Percentiles rank a stretch among this genome's conserved stretches.
These are phyloP conservation scores for Acanthamoeba royreba DNA, from an alignment of 208 protist genomes.

Conservation along the genomic window DNA sequence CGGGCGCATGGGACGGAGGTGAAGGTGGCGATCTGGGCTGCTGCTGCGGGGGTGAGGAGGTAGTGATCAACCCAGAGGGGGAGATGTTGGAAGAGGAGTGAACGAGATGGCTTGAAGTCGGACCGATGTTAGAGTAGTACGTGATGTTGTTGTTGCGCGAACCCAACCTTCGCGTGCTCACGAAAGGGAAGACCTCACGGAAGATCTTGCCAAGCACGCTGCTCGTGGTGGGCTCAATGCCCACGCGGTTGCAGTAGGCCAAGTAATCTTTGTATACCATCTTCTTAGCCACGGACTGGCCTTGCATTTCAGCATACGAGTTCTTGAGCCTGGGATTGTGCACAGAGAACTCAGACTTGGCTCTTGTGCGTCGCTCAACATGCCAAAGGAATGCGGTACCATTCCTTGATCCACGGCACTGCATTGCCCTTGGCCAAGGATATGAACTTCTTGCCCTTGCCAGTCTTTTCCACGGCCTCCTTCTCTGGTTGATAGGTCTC, in stretches of 20 bases:
- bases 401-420: slow-evolving; percentile 34
- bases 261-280: slow-evolving; percentile 33
- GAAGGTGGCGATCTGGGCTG: too few relatives aligned
- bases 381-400: not conserved
- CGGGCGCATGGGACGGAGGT: too few relatives aligned
- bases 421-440: slow-evolving; percentile 15
- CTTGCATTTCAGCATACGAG: not conserved
- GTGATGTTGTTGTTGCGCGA: slow-evolving; percentile 36
- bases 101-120: not conserved
- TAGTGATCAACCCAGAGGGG: too few relatives aligned
- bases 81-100: not conserved
- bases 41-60: too few relatives aligned
- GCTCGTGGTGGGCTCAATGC: not conserved
- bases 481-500: slow-evolving; percentile 13
- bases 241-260: slow-evolving; percentile 28
- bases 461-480: not conserved
- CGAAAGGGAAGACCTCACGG: slow-evolving; percentile 17
- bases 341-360: not conserved
- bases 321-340: not conserved
- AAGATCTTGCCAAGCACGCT: slow-evolving; percentile 35
- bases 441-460: slow-evolving; percentile 24
- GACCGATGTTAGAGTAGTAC: slow-evolving; percentile 32
- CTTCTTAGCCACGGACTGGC: slow-evolving; percentile 14
- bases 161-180: not conserved
- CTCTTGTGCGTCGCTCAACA: not conserved